These are phyloP conservation scores for Darksidea phi DNA, from an alignment of 495 filamentous ascomycete genomes.

Conservation along the genomic window DNA sequence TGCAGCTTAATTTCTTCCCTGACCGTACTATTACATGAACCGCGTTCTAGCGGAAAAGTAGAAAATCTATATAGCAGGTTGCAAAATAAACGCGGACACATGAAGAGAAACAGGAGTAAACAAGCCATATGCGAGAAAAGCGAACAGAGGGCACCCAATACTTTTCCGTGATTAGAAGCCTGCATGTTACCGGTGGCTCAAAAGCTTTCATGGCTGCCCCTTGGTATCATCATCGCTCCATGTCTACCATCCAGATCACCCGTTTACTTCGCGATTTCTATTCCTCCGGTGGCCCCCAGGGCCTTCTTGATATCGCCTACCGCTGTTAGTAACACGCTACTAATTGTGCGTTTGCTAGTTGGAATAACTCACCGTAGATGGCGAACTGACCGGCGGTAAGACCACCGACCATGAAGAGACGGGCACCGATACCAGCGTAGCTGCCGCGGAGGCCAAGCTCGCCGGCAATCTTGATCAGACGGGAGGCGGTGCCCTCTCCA, in stretches of 20 bases:
- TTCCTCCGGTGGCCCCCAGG: slow-evolving; percentile 70
- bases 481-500: slow-evolving; percentile 87
- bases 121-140: slow-evolving; percentile 21
- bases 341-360: neutral
- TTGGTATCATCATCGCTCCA: neutral
- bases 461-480: slow-evolving; percentile 92
- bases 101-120: slow-evolving; percentile 18
- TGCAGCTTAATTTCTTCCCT: neutral
- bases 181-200: neutral
- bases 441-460: slow-evolving; percentile 89
- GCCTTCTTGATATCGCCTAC: slow-evolving; percentile 43
- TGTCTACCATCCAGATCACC: neutral
- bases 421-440: slow-evolving; percentile 88
- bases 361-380: slow-evolving; percentile 80
- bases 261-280: slow-evolving; percentile 64
- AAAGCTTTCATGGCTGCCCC: slow-evolving; percentile 18
- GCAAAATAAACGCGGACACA: slow-evolving; percentile 12
- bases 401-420: slow-evolving; percentile 81
- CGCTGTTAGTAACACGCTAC: too few relatives aligned
- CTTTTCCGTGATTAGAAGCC: slow-evolving; percentile 16
- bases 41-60: neutral
- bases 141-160: slow-evolving; percentile 10
- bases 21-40: slow-evolving; percentile 2
- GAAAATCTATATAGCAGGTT: slow-evolving; percentile 2
- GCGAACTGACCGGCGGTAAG: slow-evolving; percentile 93